phyloP scores from a whole-genome alignment of 441 rosid genomes.

The Populus hybrid region DNA sequence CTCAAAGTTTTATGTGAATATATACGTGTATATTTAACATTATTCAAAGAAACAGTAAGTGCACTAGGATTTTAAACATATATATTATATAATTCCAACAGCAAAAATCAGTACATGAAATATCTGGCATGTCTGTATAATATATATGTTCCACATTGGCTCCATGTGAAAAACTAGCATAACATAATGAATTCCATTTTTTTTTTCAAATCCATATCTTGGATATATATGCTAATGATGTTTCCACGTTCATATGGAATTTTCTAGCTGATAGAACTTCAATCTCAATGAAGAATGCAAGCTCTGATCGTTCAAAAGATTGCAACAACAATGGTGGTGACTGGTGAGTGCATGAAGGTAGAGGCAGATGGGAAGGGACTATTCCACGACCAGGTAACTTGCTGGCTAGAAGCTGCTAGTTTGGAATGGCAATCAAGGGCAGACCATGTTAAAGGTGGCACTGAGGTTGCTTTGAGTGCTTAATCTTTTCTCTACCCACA shows the following conservation, averaged over 20 bases:
- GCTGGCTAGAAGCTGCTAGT: conserved; percentile 2
- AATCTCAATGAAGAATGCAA: conserved; percentile 31
- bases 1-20: too few species aligned
- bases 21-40: too few species aligned
- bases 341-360: conserved; percentile 68
- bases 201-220: conserved; percentile 47
- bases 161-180: too few species aligned
- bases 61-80: too few species aligned
- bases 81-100: too few species aligned
- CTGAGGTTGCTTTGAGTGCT: not conserved
- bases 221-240: conserved; percentile 48
- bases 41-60: too few species aligned
- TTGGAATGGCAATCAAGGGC: not conserved
- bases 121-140: too few species aligned
- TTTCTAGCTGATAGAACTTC: conserved; percentile 91
- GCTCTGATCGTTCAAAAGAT: conserved; percentile 51
- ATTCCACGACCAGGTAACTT: conserved; percentile 76
- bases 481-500: not conserved
- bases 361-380: conserved; percentile 64
- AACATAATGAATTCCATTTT: too few species aligned
- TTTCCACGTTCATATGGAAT: conserved; percentile 85
- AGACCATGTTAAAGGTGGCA: not conserved
- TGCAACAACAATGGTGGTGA: conserved; percentile 42
- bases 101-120: too few species aligned
- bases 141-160: too few species aligned